A percentile compares a stretch with the other conserved stretches of the same genome.
phyloP scores from a whole-genome alignment of 257 asterid genomes.

The Euphrasia confusa region DNA sequence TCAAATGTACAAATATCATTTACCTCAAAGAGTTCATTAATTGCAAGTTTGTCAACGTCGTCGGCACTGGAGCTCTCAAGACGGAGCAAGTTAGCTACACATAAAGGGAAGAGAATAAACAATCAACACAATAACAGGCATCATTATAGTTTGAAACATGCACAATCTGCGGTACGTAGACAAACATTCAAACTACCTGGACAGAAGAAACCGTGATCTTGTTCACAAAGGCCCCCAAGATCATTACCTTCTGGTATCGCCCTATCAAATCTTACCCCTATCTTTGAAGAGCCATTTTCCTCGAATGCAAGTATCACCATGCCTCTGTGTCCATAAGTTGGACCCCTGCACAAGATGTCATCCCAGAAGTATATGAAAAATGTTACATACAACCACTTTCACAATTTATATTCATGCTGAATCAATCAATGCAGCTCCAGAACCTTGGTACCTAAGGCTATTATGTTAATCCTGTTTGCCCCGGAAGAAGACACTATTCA shows the following conservation, averaged over 20 bases:
- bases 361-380: conserved; percentile 14
- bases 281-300: conserved; percentile 80
- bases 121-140: conserved; percentile 5
- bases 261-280: conserved; percentile 89
- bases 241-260: conserved; percentile 79
- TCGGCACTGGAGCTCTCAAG: conserved; percentile 70
- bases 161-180: conserved; percentile 13
- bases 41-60: conserved; percentile 63
- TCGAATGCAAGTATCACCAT: conserved; percentile 85
- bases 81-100: conserved; percentile 71
- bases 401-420: conserved; percentile 6
- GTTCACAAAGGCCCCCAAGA: conserved; percentile 92
- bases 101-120: conserved; percentile 16
- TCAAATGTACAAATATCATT: conserved; percentile 16
- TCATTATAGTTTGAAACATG: conserved; percentile 1
- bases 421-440: too few species aligned
- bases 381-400: conserved; percentile 13
- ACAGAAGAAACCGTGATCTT: conserved; percentile 85
- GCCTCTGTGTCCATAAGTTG: conserved; percentile 65
- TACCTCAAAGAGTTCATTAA: conserved; percentile 87
- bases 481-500: too few species aligned
- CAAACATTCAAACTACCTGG: conserved; percentile 48
- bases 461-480: too few species aligned
- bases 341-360: conserved; percentile 52
- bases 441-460: too few species aligned